Evolutionary conservation across 176 grass and related monocot species (phyloP).

Genomic region (Triticum monococcum): DNA sequence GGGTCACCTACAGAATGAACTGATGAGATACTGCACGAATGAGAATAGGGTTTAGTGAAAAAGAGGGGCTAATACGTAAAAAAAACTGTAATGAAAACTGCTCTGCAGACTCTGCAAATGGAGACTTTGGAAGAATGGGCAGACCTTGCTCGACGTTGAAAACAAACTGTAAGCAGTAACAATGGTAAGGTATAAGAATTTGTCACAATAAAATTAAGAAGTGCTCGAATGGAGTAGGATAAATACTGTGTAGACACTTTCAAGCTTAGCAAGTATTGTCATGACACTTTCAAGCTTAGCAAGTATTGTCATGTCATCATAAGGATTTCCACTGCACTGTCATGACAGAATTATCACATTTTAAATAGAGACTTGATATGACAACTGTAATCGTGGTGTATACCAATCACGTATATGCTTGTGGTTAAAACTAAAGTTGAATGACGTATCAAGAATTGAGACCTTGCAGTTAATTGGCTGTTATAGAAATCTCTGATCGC

Average conservation of each 20-base stretch:
- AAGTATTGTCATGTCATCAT: slow-evolving; percentile 66
- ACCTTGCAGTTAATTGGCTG: slow-evolving; percentile 94
- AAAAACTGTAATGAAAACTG: no score
- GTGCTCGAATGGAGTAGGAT: neutral
- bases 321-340: slow-evolving; percentile 69
- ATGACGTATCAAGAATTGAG: slow-evolving; percentile 7
- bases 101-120: neutral
- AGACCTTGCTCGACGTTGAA: slow-evolving; percentile 31
- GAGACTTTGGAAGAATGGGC: no score
- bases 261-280: slow-evolving; percentile 69
- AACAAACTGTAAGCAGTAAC: slow-evolving; percentile 53
- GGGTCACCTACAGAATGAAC: slow-evolving; percentile 65
- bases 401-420: neutral
- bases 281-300: slow-evolving; percentile 82
- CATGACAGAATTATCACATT: slow-evolving; percentile 22
- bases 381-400: neutral
- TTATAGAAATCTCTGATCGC: slow-evolving; percentile 9
- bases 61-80: neutral
- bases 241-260: slow-evolving; percentile 38
- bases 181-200: slow-evolving; percentile 15
- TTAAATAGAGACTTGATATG: neutral
- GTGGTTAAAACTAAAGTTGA: slow-evolving; percentile 19
- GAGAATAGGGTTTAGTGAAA: slow-evolving; percentile 10
- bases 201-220: neutral
- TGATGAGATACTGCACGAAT: slow-evolving; percentile 7